Percentiles rank a stretch among this genome's conserved stretches.
These are phyloP conservation scores for Pharus latifolius DNA, from an alignment of 176 grass and related monocot species.

Conservation along the genomic window DNA sequence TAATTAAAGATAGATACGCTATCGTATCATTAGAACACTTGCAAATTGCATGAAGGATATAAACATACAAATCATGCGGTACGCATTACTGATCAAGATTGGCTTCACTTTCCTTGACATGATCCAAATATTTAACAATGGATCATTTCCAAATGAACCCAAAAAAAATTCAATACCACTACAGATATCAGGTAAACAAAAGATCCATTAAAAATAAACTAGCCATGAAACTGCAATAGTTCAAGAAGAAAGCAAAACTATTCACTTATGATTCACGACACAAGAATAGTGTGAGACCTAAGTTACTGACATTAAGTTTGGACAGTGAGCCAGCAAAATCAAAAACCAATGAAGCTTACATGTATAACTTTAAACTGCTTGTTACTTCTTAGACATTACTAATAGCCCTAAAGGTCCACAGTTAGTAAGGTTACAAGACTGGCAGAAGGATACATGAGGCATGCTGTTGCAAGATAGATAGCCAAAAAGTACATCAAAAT, in stretches of 20 bases:
- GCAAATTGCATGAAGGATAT: too few relatives aligned
- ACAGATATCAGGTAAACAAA: too few relatives aligned
- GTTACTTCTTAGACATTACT: slow-evolving; percentile 11
- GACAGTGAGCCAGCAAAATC: neutral
- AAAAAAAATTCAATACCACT: too few relatives aligned
- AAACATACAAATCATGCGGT: too few relatives aligned
- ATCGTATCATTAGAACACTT: too few relatives aligned
- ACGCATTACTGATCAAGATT: too few relatives aligned
- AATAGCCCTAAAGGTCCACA: slow-evolving; percentile 8
- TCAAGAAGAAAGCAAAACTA: neutral
- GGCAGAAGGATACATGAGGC: neutral
- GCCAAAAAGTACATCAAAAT: neutral
- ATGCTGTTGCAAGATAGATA: neutral
- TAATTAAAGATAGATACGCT: too few relatives aligned
- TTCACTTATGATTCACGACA: neutral
- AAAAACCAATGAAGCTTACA: slow-evolving; percentile 20
- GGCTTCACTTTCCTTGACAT: too few relatives aligned
- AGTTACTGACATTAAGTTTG: neutral
- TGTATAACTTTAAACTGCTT: slow-evolving; percentile 32
- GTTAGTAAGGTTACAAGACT: slow-evolving; percentile 17
- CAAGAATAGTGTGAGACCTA: neutral
- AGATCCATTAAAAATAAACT: too few relatives aligned
- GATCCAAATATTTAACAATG: too few relatives aligned
- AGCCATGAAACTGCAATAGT: neutral
- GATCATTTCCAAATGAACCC: too few relatives aligned